Evolutionary conservation across 2,329 filamentous ascomycete species (phyloP).

Genomic region (Paecilomyces variotii): DNA sequence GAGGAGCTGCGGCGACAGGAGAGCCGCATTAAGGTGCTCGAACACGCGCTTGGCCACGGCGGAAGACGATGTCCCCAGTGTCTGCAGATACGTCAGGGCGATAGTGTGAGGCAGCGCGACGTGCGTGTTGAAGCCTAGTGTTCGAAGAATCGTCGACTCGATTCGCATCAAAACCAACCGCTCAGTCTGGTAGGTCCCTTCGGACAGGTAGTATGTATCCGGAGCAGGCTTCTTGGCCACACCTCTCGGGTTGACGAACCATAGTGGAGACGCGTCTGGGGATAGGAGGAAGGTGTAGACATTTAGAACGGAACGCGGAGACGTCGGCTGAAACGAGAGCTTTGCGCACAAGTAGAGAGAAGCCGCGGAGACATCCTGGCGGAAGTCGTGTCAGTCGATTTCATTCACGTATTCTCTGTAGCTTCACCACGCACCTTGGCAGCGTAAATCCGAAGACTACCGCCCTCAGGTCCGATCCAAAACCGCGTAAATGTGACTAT

Average conservation of each 20-base stretch:
- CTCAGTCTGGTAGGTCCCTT: slow-evolving; percentile 60
- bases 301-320: slow-evolving; percentile 72
- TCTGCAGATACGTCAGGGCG: slow-evolving; percentile 85
- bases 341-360: slow-evolving; percentile 76
- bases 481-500: slow-evolving; percentile 75
- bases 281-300: slow-evolving; percentile 76
- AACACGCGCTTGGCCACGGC: slow-evolving; percentile 58
- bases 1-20: slow-evolving; percentile 79
- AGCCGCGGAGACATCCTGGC: slow-evolving; percentile 71
- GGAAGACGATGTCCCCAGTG: slow-evolving; percentile 60
- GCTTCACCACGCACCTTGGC: slow-evolving; percentile 26
- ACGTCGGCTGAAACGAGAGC: slow-evolving; percentile 66
- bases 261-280: slow-evolving; percentile 46
- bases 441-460: slow-evolving; percentile 35
- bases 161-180: slow-evolving; percentile 59
- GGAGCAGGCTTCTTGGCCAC: slow-evolving; percentile 34
- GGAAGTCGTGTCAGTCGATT: neutral
- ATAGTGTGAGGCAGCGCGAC: slow-evolving; percentile 79
- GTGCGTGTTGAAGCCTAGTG: slow-evolving; percentile 73
- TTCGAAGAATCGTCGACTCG: slow-evolving; percentile 68
- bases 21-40: slow-evolving; percentile 73
- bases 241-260: slow-evolving; percentile 29
- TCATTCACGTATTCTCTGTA: neutral
- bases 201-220: slow-evolving; percentile 60
- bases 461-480: slow-evolving; percentile 53